Conservation (phyloP, 768 basidiomycete genomes). For the Tylopilus sp. region DNA sequence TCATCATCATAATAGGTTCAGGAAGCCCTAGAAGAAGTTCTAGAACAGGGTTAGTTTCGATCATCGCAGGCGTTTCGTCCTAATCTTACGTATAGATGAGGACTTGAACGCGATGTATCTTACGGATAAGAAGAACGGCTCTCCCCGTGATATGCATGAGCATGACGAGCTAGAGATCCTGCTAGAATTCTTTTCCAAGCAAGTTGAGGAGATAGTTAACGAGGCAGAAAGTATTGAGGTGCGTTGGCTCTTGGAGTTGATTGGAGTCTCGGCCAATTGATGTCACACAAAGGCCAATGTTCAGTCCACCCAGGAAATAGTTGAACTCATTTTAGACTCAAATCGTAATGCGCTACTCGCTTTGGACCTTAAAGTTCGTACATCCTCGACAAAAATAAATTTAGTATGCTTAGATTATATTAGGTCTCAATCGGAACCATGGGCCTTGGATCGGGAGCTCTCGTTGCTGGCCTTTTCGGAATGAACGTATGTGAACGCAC, state of each 20-base stretch:
- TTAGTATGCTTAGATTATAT: not conserved
- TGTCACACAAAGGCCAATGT: constrained; percentile 63
- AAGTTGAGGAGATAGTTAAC: constrained; percentile 94
- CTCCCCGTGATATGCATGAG: constrained; percentile 62
- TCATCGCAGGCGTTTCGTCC: not conserved
- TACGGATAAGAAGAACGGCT: constrained; percentile 71
- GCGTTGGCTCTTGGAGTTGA: constrained; percentile 11
- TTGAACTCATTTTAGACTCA: constrained; percentile 93
- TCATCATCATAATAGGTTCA: constrained; percentile 56
- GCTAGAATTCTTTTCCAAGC: constrained; percentile 93
- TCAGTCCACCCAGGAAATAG: constrained; percentile 96
- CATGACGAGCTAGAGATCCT: constrained; percentile 93
- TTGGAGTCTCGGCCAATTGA: not conserved
- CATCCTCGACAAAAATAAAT: not conserved
- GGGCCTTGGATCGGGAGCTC: constrained; percentile 86
- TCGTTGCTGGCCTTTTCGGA: constrained; percentile 89
- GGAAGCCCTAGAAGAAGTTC: constrained; percentile 86
- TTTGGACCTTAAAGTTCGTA: constrained; percentile 77
- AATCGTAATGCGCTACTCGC: constrained; percentile 92
- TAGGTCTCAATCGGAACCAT: constrained; percentile 93
- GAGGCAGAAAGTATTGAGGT: constrained; percentile 88
- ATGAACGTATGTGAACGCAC: constrained; percentile 78
- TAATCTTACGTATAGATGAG: constrained; percentile 58
- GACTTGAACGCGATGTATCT: constrained; percentile 96
- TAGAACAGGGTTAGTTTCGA: constrained; percentile 70